Percentiles rank a stretch among this genome's conserved stretches.
These are phyloP conservation scores for Torulaspora globosa DNA, from an alignment of 1,139 yeast species.

Conservation along the genomic window DNA sequence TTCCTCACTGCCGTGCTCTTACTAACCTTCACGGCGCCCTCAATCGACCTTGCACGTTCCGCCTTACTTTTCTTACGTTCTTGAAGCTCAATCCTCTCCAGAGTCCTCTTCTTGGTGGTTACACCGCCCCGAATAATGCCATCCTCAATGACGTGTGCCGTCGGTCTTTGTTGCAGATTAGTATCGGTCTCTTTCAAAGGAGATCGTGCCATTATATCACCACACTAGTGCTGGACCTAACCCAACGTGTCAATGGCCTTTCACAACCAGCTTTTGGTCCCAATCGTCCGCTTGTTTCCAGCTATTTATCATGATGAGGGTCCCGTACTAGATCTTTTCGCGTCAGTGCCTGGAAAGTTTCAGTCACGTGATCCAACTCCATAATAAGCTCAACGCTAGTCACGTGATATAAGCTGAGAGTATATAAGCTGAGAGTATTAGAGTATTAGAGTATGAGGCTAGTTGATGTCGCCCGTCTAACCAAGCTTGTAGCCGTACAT, in stretches of 20 bases:
- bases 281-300: neutral
- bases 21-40: slow-evolving; percentile 33
- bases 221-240: slow-evolving; percentile 4
- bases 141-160: slow-evolving; percentile 10
- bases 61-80: slow-evolving; percentile 22
- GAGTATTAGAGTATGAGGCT: no score
- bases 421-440: neutral
- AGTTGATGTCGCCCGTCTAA: slow-evolving; percentile 1
- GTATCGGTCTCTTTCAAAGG: slow-evolving; percentile 37
- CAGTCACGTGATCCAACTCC: slow-evolving; percentile 8
- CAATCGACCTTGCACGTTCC: slow-evolving; percentile 33
- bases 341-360: slow-evolving; percentile 7
- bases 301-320: neutral
- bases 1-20: slow-evolving; percentile 22
- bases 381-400: no score
- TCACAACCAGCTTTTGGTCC: neutral
- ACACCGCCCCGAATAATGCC: slow-evolving; percentile 8
- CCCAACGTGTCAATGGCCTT: neutral
- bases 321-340: slow-evolving; percentile 9
- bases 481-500: slow-evolving; percentile 31
- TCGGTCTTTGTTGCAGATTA: slow-evolving; percentile 21
- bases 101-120: slow-evolving; percentile 23
- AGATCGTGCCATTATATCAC: slow-evolving; percentile 25
- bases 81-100: slow-evolving; percentile 21
- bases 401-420: neutral